Percentiles rank a stretch among this genome's conserved stretches.
phyloP scores from a whole-genome alignment of 345 rosid species.

The Garcia nutans region DNA sequence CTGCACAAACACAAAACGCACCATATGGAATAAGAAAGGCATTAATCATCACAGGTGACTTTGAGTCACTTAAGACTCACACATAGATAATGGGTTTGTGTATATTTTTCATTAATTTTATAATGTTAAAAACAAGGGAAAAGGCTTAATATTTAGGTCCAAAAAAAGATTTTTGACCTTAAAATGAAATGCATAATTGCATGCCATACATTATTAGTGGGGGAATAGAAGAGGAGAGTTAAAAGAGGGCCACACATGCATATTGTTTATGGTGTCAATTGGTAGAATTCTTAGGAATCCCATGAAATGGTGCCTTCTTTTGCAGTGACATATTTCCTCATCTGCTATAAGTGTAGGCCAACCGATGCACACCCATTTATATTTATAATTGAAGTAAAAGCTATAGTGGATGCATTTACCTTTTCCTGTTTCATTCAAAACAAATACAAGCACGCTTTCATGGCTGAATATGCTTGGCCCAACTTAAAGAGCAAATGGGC shows the following conservation, averaged over 20 bases:
- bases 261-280: not conserved
- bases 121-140: not conserved
- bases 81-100: no score
- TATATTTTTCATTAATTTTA: not conserved
- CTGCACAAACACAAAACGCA: no score
- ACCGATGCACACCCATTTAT: not conserved
- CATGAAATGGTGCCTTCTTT: conserved; percentile 13
- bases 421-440: conserved; percentile 1
- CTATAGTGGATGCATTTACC: not conserved
- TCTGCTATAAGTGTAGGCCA: not conserved
- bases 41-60: no score
- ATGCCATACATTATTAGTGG: not conserved
- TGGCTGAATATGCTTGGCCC: not conserved
- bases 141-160: not conserved
- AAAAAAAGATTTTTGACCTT: conserved; percentile 4
- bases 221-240: not conserved
- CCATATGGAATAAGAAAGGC: no score
- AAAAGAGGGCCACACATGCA: conserved; percentile 6
- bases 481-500: no score
- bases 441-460: not conserved
- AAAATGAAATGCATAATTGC: conserved; percentile 23
- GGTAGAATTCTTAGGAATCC: conserved; percentile 14
- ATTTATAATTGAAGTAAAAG: not conserved
- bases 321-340: not conserved
- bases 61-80: no score